A percentile compares a stretch with the other conserved stretches of the same genome.
phyloP scores from a whole-genome alignment of 2,329 filamentous ascomycete genomes.

The Endocalyx cinctus region DNA sequence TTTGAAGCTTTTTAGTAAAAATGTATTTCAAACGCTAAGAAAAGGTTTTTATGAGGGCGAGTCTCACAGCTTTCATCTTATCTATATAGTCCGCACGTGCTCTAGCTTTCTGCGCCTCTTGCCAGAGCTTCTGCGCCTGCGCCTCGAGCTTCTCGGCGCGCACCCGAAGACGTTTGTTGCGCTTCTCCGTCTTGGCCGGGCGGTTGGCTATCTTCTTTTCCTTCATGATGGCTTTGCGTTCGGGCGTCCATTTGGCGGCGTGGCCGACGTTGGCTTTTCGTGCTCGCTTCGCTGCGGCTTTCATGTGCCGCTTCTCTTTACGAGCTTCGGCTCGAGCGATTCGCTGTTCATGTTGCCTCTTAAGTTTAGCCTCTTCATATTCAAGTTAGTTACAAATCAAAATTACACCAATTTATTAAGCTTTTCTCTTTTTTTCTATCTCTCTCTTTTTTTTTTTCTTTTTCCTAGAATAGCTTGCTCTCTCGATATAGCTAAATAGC shows the following conservation, averaged over 20 bases:
- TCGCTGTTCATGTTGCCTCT: conserved; percentile 22
- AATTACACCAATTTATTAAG: too few species aligned
- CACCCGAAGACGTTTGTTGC: conserved; percentile 30
- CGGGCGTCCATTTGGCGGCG: conserved; percentile 28
- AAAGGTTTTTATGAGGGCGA: too few species aligned
- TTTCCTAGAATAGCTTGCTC: too few species aligned
- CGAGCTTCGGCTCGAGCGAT: conserved; percentile 23
- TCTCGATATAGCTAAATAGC: too few species aligned
- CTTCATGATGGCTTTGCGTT: conserved; percentile 29
- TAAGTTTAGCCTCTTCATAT: conserved; percentile 24
- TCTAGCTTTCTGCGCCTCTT: conserved; percentile 32
- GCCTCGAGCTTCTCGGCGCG: conserved; percentile 37
- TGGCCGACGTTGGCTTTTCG: conserved; percentile 30
- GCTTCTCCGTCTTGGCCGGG: conserved; percentile 33
- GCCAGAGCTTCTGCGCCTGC: conserved; percentile 35
- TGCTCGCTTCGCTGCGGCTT: conserved; percentile 33
- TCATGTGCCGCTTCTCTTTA: conserved; percentile 31
- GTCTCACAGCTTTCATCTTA: conserved; percentile 19
- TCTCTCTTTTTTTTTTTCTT: conserved; percentile 1
- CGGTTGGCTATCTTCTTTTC: conserved; percentile 24
- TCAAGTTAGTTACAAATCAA: not conserved
- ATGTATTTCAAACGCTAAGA: not conserved
- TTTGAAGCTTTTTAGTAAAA: not conserved
- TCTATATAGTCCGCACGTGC: conserved; percentile 23
- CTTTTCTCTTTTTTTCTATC: too few species aligned